Base-by-base conservation (phyloP, 2,329 filamentous ascomycete genomes). In the Akanthomyces lecanii region DNA sequence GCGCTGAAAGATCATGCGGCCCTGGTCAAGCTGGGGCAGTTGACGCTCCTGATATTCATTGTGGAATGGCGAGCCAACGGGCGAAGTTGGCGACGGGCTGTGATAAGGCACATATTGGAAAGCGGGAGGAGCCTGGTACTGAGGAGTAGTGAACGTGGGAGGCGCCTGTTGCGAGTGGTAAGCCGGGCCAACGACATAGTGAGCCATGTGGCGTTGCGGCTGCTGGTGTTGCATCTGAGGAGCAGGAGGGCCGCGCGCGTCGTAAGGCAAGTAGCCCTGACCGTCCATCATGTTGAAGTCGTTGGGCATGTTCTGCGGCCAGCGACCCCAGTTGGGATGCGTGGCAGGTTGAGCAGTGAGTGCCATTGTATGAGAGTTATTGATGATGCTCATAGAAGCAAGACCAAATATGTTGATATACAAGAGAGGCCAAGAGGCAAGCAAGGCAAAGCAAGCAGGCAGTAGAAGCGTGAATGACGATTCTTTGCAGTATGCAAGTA, bases 251-350 rank as follows among this genome's bases (percentile, higher is more conserved):
- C 44, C 53, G 65, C 79, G 77, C 10, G 79, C 74, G 68, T 83
- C 79, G 72, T 83, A 86, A 8, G 77, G 75, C 67, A 85, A 74
- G 66, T 84, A 75, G 28, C 73, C 70, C 21, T 77, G 74, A 30
- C 75, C 68, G 54, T 81, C 80, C 76, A 85, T 80, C 71, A 82
- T 77, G 68, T 82, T 62, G 52, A 64, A 84, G 44, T 81, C 79
- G 55, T 72, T 68, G 16, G 73, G 75, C 51, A 83, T 78, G 48
- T 84, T 82, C 64, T 80, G 73, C 66, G 79, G 74, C 81, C 82
- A 85, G 67, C 82, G 82, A 69, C 77, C 80, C 85, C 85, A 87
- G 74, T 74, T 76, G 60, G 78, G 75, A 66, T 76, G 69, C 53
- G 75, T 75, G 64, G 78, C 73, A 62, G 78, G 71, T 69, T 81